Percentiles rank a stretch among this genome's conserved stretches.
Conservation (phyloP, 371 early-diverging fungal genomes). For the Mortierella sp. region DNA sequence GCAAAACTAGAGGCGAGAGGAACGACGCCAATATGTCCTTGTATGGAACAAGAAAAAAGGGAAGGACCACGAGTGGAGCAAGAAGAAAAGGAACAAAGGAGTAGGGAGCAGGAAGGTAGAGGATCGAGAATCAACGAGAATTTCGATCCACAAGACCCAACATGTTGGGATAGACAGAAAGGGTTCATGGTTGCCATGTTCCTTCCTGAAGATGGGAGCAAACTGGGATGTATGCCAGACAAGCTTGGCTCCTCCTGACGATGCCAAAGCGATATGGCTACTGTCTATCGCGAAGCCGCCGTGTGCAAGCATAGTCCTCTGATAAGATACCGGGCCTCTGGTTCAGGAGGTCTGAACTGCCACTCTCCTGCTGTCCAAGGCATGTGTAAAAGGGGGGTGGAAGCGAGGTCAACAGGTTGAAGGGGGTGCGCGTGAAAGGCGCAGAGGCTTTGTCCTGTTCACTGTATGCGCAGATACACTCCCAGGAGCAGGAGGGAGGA, state of each 20-base stretch:
- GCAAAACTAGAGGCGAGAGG: not conserved
- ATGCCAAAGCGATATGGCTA: too few relatives aligned
- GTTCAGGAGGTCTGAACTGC: too few relatives aligned
- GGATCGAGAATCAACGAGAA: slow-evolving; percentile 31
- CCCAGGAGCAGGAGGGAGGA: not conserved
- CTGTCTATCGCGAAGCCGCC: too few relatives aligned
- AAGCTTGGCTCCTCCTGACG: too few relatives aligned
- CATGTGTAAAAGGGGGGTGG: not conserved
- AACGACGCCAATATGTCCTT: too few relatives aligned
- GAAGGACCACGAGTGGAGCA: not conserved
- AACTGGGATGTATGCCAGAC: not conserved
- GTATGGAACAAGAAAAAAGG: too few relatives aligned
- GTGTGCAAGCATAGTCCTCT: too few relatives aligned
- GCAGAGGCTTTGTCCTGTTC: too few relatives aligned
- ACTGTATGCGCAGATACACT: too few relatives aligned
- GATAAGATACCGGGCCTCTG: too few relatives aligned
- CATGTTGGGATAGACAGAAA: slow-evolving; percentile 12
- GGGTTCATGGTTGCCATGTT: not conserved
- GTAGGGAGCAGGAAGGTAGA: slow-evolving; percentile 6
- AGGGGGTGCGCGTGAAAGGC: too few relatives aligned
- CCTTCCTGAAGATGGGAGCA: not conserved
- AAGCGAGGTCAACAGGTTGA: not conserved
- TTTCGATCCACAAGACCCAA: not conserved
- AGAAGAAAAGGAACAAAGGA: not conserved
- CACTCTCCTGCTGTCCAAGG: too few relatives aligned